Base-by-base conservation (phyloP, 805 yeast species). In the Yamadazyma akitaensis region DNA sequence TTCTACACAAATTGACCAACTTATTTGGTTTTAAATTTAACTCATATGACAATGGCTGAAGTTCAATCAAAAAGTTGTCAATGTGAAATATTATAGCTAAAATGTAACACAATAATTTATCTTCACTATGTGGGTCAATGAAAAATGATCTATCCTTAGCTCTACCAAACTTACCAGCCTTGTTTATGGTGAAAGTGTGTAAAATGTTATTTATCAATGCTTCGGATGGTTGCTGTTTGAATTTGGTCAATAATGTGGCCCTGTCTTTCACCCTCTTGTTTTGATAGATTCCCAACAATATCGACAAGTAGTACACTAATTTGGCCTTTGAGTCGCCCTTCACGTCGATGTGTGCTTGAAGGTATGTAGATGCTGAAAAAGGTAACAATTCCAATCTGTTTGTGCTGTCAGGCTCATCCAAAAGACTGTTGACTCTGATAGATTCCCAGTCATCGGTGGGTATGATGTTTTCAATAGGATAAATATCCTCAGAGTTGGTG, bases 81-180 rank as follows among this genome's bases (percentile, higher is more conserved):
- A 91, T 73, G 63, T 85, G 92, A 60, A 94, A 70, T 34, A 86
- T 74, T 35, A 85, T 67, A 5, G 85, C 86, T 50, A 94, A 70
- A 40, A 90, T 72, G 66, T 81, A 85, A 65, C 96, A 86, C 54
- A 94, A 71, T 41, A 94, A 72, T 67, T 85, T 89, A 67, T 89
- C 96, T 64, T 89, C 96, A 60, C 81, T 80, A 57, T 80, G 84
- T 35, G 98, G 97, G 60, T 94, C 97, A 50, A 94, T 79, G 51
- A 79, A 73, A 62, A 79, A 92, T n/a, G 84, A 76, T 55, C 84
- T 79, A 51, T 84, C 89, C 61, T 84, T 85, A n/a, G 86, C 70
- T 63, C 80, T 82, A 48, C 94, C 95, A 51, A 81, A 77, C 43
- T 73, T 77, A 7, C 87, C 80, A 7, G 88, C 75, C 56, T 77